Evolutionary conservation across 768 basidiomycete species (phyloP), one percentile per base, ranked within the genome.

Genomic region (Boletus rufocinnamomeus): DNA sequence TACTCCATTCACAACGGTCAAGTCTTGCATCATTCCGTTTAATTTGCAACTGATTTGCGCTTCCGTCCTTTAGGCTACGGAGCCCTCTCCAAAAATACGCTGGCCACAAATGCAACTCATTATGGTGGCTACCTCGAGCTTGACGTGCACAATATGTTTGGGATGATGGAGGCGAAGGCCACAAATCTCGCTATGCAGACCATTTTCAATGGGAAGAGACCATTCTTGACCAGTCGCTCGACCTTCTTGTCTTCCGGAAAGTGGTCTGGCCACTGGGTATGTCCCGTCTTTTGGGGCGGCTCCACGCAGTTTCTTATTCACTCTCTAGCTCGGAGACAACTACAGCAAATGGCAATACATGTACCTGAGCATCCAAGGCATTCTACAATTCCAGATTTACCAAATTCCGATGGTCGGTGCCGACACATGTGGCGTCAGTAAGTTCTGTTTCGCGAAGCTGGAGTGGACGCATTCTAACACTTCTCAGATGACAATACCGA

Each of bases 401-500:
- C 86, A 88, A 63, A 87, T 91, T 59, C 91, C 91, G 0, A 87
- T 92, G 75, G 89, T 92, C 19, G 91, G 91, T 21, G 87, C 89
- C 3, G 91, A 93, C 65, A 84, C 87, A 8, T 74, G 72, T 55
- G 73, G 73, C 3, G 69, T 73, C 60, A 63, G 72, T 73, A 32
- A 41, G 69, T 63, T n/a, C 16, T 32, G 3, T 38, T 56, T 23
- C 1, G 7, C 3, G 2, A 23, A 2, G 19, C 16, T 4, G 11
- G 16, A 34, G 21, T 2, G 3, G 41, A 37, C 57, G 35, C 51
- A 56, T 57, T 45, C 7, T 11, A 53, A 60, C 21, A 17, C n/a
- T n/a, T 37, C 7, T 37, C 49, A 69, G 67, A 57, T 60, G 82
- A 76, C 3, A 91, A 92, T 69, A 85, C 86, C 9, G 83, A 90